A percentile compares a stretch with the other conserved stretches of the same genome.
phyloP scores from a whole-genome alignment of 2,329 filamentous ascomycete genomes.

The Sarocladiaceae sp. region DNA sequence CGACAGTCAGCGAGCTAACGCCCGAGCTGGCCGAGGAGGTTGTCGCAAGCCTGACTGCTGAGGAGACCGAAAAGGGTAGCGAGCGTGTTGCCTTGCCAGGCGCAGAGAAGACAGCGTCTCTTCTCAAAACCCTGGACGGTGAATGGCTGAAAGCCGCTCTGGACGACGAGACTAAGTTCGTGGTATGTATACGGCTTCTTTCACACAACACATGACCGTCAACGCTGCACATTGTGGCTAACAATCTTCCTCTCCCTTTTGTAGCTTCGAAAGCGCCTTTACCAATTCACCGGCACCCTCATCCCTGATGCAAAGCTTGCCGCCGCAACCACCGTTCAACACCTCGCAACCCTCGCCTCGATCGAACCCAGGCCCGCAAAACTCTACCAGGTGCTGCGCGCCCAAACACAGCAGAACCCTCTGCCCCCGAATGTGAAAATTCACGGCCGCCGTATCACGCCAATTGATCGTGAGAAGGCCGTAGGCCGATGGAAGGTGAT shows the following conservation, averaged over 20 bases:
- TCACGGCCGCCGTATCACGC: constrained; percentile 56
- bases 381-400: constrained; percentile 53
- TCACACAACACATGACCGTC: neutral
- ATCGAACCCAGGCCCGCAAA: constrained; percentile 52
- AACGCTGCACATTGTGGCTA: neutral
- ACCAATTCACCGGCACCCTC: constrained; percentile 72
- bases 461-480: constrained; percentile 64
- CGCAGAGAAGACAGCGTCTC: constrained; percentile 33
- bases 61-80: constrained; percentile 12
- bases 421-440: constrained; percentile 65
- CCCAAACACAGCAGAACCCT: constrained; percentile 36
- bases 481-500: constrained; percentile 77
- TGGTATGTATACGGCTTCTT: constrained; percentile 49
- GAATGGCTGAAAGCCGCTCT: constrained; percentile 56
- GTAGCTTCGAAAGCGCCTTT: constrained; percentile 73
- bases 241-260: neutral
- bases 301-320: constrained; percentile 65
- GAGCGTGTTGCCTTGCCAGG: constrained; percentile 10
- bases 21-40: constrained; percentile 35
- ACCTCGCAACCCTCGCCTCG: constrained; percentile 48
- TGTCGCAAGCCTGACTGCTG: constrained; percentile 27
- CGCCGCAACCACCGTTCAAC: constrained; percentile 44
- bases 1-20: constrained; percentile 31
- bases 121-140: constrained; percentile 40
- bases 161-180: constrained; percentile 61